These are phyloP conservation scores for Ammopiptanthus mongolicus DNA, from an alignment of 306 rosid genomes.

Conservation along the genomic window DNA sequence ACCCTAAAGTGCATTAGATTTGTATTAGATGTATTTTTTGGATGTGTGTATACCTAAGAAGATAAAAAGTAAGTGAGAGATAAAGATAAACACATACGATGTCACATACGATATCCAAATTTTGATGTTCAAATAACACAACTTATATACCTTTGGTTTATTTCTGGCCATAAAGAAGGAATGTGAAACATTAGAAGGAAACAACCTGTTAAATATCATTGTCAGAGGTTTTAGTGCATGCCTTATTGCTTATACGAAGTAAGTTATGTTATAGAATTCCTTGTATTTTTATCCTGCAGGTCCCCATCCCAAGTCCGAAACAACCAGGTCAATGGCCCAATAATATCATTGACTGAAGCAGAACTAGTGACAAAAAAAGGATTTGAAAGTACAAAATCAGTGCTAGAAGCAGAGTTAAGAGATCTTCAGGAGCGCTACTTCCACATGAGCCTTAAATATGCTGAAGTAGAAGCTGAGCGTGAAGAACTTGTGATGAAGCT, in stretches of 20 bases:
- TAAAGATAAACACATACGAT: no score
- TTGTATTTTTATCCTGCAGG: constrained; percentile 34
- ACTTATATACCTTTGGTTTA: background rate
- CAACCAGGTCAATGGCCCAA: constrained; percentile 31
- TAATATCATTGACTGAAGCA: constrained; percentile 39
- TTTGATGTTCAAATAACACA: no score
- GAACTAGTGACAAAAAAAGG: constrained; percentile 53
- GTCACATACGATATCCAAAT: no score
- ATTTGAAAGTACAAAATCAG: constrained; percentile 53
- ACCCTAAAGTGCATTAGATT: no score
- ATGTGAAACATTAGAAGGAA: background rate
- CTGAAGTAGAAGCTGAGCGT: constrained; percentile 86
- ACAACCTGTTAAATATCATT: background rate
- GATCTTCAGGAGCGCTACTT: constrained; percentile 83
- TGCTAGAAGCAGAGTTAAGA: constrained; percentile 74
- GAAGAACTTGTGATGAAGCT: constrained; percentile 95
- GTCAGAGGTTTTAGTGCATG: background rate
- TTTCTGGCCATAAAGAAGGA: background rate
- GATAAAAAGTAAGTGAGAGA: no score
- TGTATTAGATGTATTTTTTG: no score
- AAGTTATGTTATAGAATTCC: background rate
- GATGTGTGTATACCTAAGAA: no score
- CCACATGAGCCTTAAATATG: constrained; percentile 89
- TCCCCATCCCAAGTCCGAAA: constrained; percentile 34
- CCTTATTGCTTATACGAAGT: background rate